A percentile compares a stretch with the other conserved stretches of the same genome.
Evolutionary conservation across 495 filamentous ascomycete genomes (phyloP).

Genomic region (Cercophora newfieldiana): DNA sequence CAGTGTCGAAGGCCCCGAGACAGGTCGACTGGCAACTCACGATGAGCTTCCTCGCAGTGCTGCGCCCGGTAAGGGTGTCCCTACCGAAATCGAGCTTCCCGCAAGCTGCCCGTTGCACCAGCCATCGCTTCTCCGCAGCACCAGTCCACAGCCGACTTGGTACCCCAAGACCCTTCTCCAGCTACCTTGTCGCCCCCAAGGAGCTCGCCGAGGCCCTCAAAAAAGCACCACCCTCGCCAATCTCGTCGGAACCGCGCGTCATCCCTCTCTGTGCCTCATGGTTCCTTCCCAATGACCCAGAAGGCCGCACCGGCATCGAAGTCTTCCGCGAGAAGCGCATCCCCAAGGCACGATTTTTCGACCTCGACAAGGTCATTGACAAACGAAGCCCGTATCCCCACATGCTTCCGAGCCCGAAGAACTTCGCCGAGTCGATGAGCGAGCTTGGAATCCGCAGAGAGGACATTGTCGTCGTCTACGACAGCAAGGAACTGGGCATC

Average conservation of each 20-base stretch:
- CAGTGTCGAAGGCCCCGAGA: not conserved
- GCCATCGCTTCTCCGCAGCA: conserved; percentile 19
- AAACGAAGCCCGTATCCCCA: conserved; percentile 86
- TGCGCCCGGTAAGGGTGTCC: conserved; percentile 40
- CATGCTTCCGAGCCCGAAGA: conserved; percentile 83
- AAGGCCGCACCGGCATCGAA: conserved; percentile 69
- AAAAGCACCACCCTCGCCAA: conserved; percentile 69
- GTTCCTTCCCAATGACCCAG: conserved; percentile 87
- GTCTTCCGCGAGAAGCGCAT: conserved; percentile 78
- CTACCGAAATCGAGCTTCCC: conserved; percentile 30
- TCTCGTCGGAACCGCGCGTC: conserved; percentile 74
- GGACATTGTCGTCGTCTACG: conserved; percentile 91
- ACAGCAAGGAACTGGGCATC: conserved; percentile 82
- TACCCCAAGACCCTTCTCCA: conserved; percentile 57
- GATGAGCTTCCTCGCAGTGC: conserved; percentile 42
- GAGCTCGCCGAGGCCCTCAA: conserved; percentile 78
- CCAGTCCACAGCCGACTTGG: conserved; percentile 2
- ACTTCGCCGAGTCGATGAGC: conserved; percentile 86
- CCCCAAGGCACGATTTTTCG: conserved; percentile 90
- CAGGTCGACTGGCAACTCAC: conserved; percentile 17
- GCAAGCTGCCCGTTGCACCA: conserved; percentile 21
- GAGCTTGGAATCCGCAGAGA: conserved; percentile 80
- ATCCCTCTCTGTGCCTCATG: conserved; percentile 89
- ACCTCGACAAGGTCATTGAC: conserved; percentile 89
- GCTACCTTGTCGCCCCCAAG: conserved; percentile 80